phyloP scores from a whole-genome alignment of 1,139 yeast species.

The Yamadazyma triangularis region DNA sequence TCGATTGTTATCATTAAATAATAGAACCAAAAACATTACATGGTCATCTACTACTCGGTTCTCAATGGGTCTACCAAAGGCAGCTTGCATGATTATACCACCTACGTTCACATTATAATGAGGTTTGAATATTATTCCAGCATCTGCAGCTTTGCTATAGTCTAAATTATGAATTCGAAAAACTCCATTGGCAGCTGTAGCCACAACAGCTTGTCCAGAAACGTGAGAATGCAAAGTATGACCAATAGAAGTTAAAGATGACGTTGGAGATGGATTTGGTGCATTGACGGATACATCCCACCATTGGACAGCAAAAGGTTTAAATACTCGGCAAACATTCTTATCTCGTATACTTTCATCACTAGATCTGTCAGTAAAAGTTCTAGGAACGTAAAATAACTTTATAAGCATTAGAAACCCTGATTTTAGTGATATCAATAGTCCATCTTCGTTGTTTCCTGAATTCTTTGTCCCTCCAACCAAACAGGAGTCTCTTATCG shows the following conservation, averaged over 20 bases:
- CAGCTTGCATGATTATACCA: slow-evolving; percentile 39
- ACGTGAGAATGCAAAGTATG: slow-evolving; percentile 27
- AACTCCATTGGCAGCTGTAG: slow-evolving; percentile 32
- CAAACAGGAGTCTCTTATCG: slow-evolving; percentile 34
- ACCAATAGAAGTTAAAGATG: slow-evolving; percentile 23
- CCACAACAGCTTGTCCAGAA: slow-evolving; percentile 36
- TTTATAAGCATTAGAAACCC: slow-evolving; percentile 38
- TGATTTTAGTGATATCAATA: slow-evolving; percentile 37
- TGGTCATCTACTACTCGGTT: slow-evolving; percentile 23
- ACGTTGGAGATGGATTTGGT: slow-evolving; percentile 19
- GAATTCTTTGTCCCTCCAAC: slow-evolving; percentile 22
- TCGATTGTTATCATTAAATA: slow-evolving; percentile 33
- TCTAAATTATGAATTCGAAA: slow-evolving; percentile 37
- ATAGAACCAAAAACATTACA: slow-evolving; percentile 31
- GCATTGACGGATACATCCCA: slow-evolving; percentile 32
- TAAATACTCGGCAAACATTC: slow-evolving; percentile 15
- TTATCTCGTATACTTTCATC: slow-evolving; percentile 13
- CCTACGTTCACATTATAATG: slow-evolving; percentile 39
- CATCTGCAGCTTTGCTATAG: slow-evolving; percentile 28
- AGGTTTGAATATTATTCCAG: slow-evolving; percentile 24
- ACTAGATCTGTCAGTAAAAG: slow-evolving; percentile 24
- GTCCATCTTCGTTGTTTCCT: slow-evolving; percentile 32
- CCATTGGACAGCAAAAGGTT: slow-evolving; percentile 51
- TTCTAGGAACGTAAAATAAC: slow-evolving; percentile 31
- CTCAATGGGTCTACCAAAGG: slow-evolving; percentile 37